These are phyloP conservation scores for Stachybotrys elegans DNA, from an alignment of 2,329 filamentous ascomycete species.

Conservation along the genomic window DNA sequence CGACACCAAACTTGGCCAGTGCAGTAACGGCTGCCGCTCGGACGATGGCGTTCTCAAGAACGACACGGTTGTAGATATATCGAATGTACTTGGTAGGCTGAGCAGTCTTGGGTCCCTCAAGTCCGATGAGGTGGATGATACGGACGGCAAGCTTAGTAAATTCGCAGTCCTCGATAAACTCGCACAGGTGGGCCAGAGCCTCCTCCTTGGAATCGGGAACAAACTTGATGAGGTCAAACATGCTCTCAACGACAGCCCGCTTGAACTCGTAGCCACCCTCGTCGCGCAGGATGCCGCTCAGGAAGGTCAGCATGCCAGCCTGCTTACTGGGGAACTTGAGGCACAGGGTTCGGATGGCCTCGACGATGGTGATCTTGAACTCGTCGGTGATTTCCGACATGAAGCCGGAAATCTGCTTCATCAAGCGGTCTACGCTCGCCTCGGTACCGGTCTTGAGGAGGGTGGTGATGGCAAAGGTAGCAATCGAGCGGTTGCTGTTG, in stretches of 20 bases:
- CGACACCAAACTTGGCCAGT: conserved; percentile 93
- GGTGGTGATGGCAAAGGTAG: conserved; percentile 96
- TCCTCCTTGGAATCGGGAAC: conserved; percentile 81
- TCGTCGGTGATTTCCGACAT: conserved; percentile 99
- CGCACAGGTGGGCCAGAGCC: conserved; percentile 89
- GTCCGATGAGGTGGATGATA: conserved; percentile 87
- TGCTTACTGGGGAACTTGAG: conserved; percentile 98
- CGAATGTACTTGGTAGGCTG: conserved; percentile 98
- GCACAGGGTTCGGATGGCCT: conserved; percentile 93
- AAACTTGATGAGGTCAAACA: conserved; percentile 99
- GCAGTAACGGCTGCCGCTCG: conserved; percentile 93
- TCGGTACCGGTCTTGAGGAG: conserved; percentile 98
- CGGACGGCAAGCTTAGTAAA: conserved; percentile 97
- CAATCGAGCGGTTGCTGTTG: conserved; percentile 94
- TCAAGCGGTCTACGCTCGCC: conserved; percentile 89
- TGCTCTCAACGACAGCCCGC: conserved; percentile 94
- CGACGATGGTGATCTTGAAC: conserved; percentile 99
- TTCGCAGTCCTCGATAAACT: conserved; percentile 99
- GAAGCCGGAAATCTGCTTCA: conserved; percentile 98
- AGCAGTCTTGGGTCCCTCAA: conserved; percentile 90
- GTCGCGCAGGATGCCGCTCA: conserved; percentile 92
- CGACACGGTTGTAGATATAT: conserved; percentile 98
- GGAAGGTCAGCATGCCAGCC: conserved; percentile 93
- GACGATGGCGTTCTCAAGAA: conserved; percentile 94
- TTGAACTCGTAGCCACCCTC: conserved; percentile 99